Evolutionary conservation across 768 basidiomycete species (phyloP), one percentile per base, ranked within the genome.

Genomic region (Boletus reticuloceps): DNA sequence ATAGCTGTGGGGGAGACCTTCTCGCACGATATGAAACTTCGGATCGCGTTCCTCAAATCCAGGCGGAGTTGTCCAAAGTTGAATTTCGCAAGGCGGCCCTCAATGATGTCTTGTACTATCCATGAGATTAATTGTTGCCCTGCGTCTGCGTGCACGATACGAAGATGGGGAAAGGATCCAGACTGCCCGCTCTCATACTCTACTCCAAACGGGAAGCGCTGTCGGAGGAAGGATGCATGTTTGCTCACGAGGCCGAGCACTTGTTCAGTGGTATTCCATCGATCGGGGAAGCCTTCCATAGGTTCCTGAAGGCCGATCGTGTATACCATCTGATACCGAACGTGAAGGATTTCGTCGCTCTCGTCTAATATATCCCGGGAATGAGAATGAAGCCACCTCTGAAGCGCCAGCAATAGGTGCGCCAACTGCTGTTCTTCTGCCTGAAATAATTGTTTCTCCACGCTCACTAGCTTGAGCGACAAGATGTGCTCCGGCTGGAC

Each of bases 401-500:
- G 65, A 20, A 65, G 50, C 12, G 63, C 44, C 42, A 76, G 53
- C 7, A 78, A 55, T 2, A 31, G n/a, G 10, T 43, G 16, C 3
- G 64, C 60, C 17, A 58, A 51, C 6, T 50, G 6, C 4, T 3
- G 4, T 13, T 44, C 32, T 6, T 34, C 6, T 6, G 6, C n/a
- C 9, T 25, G 38, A 10, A 27, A 31, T 10, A 72, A 51, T 20
- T 67, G 64, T 27, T 58, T 65, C 52, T 83, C 76, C 31, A 81
- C 64, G 2, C 70, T 71, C 72, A 78, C 75, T n/a, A 83, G 68
- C 54, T 74, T 72, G 55, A 79, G 77, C 0, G 82, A 83, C 5
- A 83, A 69, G 9, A 81, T 65, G 27, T 84, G 79, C 41, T 83
- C 82, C 0, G 82, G 82, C 42, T 83, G 82, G 13, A 70, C 55